Percentiles rank a stretch among this genome's conserved stretches.
phyloP scores from a whole-genome alignment of 129 eudicot species.

The Glebionis coronaria region DNA sequence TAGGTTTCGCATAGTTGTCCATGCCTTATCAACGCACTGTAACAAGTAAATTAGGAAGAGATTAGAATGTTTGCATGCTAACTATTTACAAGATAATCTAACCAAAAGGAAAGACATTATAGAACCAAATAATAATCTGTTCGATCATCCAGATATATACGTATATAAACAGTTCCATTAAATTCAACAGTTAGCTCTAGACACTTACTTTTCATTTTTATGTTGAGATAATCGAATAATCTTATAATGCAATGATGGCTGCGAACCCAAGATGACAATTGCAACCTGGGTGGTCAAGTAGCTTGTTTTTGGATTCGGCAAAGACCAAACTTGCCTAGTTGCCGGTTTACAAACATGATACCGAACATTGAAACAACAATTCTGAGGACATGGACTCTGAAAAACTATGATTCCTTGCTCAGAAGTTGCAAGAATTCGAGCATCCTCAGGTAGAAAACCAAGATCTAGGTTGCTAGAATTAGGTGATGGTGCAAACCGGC shows the following conservation, averaged over 20 bases:
- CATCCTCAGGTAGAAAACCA: background rate
- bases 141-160: no score
- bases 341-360: slow-evolving; percentile 25
- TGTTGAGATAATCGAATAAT: slow-evolving; percentile 13
- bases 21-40: no score
- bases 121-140: no score
- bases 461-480: slow-evolving; percentile 8
- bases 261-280: slow-evolving; percentile 4
- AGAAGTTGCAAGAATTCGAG: slow-evolving; percentile 15
- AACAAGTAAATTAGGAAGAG: no score
- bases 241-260: slow-evolving; percentile 21
- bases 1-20: background rate
- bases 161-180: no score
- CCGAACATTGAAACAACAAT: background rate
- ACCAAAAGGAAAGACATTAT: no score
- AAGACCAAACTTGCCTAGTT: slow-evolving; percentile 2
- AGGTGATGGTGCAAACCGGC: slow-evolving; percentile 12
- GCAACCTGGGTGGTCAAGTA: background rate
- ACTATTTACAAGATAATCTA: no score
- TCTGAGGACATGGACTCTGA: background rate
- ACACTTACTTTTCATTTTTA: background rate
- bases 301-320: slow-evolving; percentile 17
- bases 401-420: slow-evolving; percentile 21
- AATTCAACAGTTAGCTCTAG: no score
- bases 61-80: no score